A percentile compares a stretch with the other conserved stretches of the same genome.
Evolutionary conservation across 2,329 filamentous ascomycete species (phyloP).

Genomic region (Fusarium sp.): DNA sequence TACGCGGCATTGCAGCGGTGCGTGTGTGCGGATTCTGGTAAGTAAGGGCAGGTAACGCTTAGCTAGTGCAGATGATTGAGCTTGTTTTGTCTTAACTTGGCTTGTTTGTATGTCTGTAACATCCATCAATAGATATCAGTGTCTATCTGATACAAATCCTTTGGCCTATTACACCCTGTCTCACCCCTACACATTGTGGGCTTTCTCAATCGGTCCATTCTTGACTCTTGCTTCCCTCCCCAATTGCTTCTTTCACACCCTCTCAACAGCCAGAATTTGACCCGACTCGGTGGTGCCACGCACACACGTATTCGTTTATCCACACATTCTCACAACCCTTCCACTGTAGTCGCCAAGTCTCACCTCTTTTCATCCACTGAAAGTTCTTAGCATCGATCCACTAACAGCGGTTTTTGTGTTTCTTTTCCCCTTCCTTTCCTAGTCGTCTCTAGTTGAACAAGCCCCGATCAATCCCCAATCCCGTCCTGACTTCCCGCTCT

Average conservation of each 20-base stretch:
- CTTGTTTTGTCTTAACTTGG: conserved; percentile 8
- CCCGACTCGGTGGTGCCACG: conserved; percentile 41
- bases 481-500: conserved; percentile 27
- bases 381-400: conserved; percentile 33
- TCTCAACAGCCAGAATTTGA: conserved; percentile 28
- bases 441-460: conserved; percentile 7
- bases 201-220: conserved; percentile 26
- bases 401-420: background rate
- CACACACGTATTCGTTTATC: conserved; percentile 37
- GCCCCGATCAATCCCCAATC: conserved; percentile 15
- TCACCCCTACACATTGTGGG: conserved; percentile 1
- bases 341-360: conserved; percentile 30
- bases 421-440: background rate
- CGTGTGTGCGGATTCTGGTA: background rate
- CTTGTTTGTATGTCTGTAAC: too few relatives aligned
- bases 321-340: conserved; percentile 30
- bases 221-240: conserved; percentile 9
- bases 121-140: too few relatives aligned
- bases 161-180: background rate
- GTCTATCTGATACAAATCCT: background rate
- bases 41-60: background rate
- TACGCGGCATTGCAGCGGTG: background rate
- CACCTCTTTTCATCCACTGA: conserved; percentile 32
- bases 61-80: conserved; percentile 9
- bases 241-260: conserved; percentile 41